Evolutionary conservation across 495 filamentous ascomycete genomes (phyloP), one percentile per base, ranked within the genome.

Genomic region (Aspergillus campestris): DNA sequence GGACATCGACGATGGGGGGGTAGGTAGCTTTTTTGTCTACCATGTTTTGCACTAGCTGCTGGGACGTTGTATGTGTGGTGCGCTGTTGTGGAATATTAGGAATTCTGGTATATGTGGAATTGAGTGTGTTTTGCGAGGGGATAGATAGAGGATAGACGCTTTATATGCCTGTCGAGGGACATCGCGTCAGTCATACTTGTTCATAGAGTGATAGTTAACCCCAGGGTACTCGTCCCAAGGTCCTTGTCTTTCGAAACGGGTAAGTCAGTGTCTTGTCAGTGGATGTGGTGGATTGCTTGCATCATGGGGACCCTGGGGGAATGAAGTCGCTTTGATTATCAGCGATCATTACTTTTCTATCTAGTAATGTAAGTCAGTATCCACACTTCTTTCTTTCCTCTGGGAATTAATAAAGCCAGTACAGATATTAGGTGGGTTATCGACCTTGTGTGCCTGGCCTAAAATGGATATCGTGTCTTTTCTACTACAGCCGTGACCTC

Each of bases 1-100:
- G 61, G 13, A 82, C 69, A 52, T 81, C 74, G 53, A 70, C 70
- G 38, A 82, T 61, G 44, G 62, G 58, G 33, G 54, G 52, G 40
- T 45, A 51, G 27, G 33, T 42, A 24, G 4, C 28, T 44, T 38
- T 0, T 15, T 10, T 45, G 44, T 28, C 31, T 9, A 37, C 5
- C n/a, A 31, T 40, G 13, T 0, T 38, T 29, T 15, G 28, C 2
- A 12, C 8, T 44, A 10, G 11, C 9, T 44, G 14, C 24, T 36
- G 24, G 13, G 13, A 8, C 14, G 42, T 11, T 36, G 31, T 27
- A 7, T 15, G 18, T 24, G 18, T 24, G 18, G 4, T 24, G 18
- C 18, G 18, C 18, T 24, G 18, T 24, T 24, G 18, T 24, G 32
- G 32, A 3, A 10, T 34, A 10, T 34, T 5, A 10, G 32, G 32